Conservation (phyloP, 2,329 filamentous ascomycete species). For the Dothidotthia symphoricarpi region DNA sequence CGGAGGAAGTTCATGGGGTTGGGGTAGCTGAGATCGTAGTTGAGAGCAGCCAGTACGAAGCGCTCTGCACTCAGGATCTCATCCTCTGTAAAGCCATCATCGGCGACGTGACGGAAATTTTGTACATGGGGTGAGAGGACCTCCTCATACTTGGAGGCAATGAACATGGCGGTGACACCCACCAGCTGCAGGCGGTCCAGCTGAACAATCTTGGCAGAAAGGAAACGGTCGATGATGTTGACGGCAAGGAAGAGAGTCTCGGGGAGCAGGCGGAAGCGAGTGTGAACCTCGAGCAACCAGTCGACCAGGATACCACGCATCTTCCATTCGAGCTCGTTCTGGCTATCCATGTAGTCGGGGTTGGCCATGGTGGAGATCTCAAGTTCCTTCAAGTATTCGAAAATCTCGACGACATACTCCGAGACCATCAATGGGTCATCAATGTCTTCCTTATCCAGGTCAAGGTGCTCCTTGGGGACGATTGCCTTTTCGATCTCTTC, state of each 20-base stretch:
- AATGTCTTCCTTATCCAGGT: conserved; percentile 81
- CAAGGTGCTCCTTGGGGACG: conserved; percentile 41
- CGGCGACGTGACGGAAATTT: conserved; percentile 95
- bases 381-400: conserved; percentile 87
- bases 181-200: conserved; percentile 95
- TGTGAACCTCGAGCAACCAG: conserved; percentile 98
- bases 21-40: conserved; percentile 97
- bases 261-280: conserved; percentile 88
- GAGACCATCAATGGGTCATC: conserved; percentile 97
- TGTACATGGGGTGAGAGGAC: conserved; percentile 94
- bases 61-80: conserved; percentile 98
- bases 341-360: conserved; percentile 90
- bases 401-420: conserved; percentile 95
- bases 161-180: conserved; percentile 98
- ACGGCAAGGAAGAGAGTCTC: conserved; percentile 95
- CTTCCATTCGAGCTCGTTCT: conserved; percentile 96
- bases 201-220: conserved; percentile 92
- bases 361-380: conserved; percentile 82
- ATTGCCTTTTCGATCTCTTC: conserved; percentile 19
- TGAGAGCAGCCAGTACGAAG: conserved; percentile 83
- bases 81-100: conserved; percentile 91
- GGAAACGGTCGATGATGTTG: conserved; percentile 98
- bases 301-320: conserved; percentile 96
- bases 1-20: conserved; percentile 99
- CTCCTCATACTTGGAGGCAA: conserved; percentile 98